Evolutionary conservation across 116 monocot genomes (phyloP), one percentile per base, ranked within the genome.

Genomic region (Papilionanthe hybrid): DNA sequence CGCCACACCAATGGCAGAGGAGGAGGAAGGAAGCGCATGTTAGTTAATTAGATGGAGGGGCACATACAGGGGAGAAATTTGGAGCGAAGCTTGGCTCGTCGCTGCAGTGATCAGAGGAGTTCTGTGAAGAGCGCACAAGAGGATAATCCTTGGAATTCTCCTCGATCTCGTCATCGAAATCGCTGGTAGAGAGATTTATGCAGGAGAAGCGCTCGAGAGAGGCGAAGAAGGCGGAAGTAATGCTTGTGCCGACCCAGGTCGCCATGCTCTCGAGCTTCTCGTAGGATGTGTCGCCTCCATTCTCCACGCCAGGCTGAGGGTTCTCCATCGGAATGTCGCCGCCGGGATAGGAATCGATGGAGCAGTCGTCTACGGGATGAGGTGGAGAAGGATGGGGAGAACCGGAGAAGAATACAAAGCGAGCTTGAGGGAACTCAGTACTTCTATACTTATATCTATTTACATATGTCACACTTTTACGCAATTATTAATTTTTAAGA

Each of bases 141-240:
- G 75, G 76, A 27, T 63, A 74, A 47, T 76, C 66, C 18, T 76
- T 81, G 30, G 66, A 44, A 25, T 81, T 76, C 37, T 73, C 80
- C 41, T 80, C 80, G 4, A 72, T 19, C 8, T 81, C 81, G 13
- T 81, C 81, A 56, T 81, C 81, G 20, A 23, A 30, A 48, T 81
- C 81, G 65, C 19, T 81, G 42, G 81, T 81, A 57, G 75, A 58
- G 47, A 55, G 32, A 23, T 82, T 74, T 29, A 75, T 68, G 27
- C 72, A 77, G 12, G 81, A 82, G 71, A 44, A 75, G 48, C 82
- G 82, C 66, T 69, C 69, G 22, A 77, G 69, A 7, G 82, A 69
- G 43, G 77, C 32, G 57, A 75, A 81, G 74, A 81, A 81, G 29
- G 76, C 76, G 20, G 81, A 76, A 47, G 75, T 45, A 28, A 76